Evolutionary conservation across 768 basidiomycete genomes (phyloP), one percentile per base, ranked within the genome.

Genomic region (Panus rudis): DNA sequence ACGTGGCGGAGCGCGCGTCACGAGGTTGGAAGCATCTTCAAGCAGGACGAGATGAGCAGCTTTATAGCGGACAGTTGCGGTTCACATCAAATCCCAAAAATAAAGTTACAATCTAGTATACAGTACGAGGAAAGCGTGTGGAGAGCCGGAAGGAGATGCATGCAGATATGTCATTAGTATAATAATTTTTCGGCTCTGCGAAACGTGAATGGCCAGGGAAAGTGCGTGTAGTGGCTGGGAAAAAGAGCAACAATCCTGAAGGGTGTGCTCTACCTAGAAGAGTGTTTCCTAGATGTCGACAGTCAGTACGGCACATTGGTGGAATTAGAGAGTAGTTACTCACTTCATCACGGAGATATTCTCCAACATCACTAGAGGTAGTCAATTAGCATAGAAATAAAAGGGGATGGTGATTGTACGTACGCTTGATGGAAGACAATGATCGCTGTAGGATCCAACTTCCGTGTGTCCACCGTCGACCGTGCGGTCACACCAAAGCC

Each of bases 361-460:
- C 96, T 45, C 96, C 96, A 19, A 98, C 90, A 64, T 99, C 96
- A 37, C 92, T 96, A 57, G 6, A 32, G 17, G 21, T 19, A n/a
- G n/a, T 45, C 8, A 34, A 43, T 34, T 33, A 32, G 37, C 13
- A 25, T 3, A 38, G 19, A 37, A 20, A 13, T 17, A n/a, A 13
- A 23, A 30, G 34, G 20, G 14, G 21, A 45, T 39, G 35, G 12
- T 20, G 13, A 42, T 2, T 25, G 41, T 17, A 52, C 84, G 43
- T 60, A 93, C 90, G 96, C 86, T 70, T 99, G 96, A 60, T 98
- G 96, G 66, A 98, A 99, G 3, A 97, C 96, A 38, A 99, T 83
- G 46, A 99, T 97, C 6, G 89, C 81, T 19, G 93, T 97, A 19
- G 96, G 96, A 60, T 98, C 96, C 33, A 98, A 65, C 75, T 99